Conservation (phyloP, 345 rosid species). For the Sisymbrium altissimum region DNA sequence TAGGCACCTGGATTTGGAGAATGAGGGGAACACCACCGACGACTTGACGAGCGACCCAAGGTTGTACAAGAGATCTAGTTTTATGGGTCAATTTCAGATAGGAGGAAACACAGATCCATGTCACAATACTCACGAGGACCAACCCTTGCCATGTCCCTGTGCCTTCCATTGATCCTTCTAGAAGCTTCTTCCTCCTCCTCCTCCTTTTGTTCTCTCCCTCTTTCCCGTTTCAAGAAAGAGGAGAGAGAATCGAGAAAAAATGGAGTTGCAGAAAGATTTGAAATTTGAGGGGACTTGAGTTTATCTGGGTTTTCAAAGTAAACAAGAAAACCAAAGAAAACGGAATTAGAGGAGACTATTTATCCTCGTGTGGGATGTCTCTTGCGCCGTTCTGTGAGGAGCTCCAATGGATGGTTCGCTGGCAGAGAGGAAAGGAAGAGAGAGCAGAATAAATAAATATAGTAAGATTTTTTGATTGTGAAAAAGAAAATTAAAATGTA, state of each 20-base stretch:
- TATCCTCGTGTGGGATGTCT: constrained; percentile 9
- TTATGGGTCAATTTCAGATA: constrained; percentile 55
- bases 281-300: neutral
- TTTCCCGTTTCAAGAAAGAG: constrained; percentile 15
- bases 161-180: constrained; percentile 61
- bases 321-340: neutral
- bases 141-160: constrained; percentile 68
- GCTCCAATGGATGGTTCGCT: constrained; percentile 35
- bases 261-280: neutral
- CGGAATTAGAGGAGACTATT: neutral
- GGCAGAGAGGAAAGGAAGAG: constrained; percentile 30
- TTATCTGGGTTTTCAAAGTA: neutral
- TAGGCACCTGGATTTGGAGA: constrained; percentile 78
- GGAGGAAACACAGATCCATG: constrained; percentile 76
- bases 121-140: constrained; percentile 54
- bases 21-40: constrained; percentile 48
- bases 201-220: constrained; percentile 5
- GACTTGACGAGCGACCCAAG: constrained; percentile 63
- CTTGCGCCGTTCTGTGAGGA: constrained; percentile 15
- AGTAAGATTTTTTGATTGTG: neutral
- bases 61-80: constrained; percentile 70
- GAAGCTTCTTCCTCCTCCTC: no score
- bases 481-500: neutral
- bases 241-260: constrained; percentile 19
- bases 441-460: neutral